Evolutionary conservation across 495 filamentous ascomycete genomes (phyloP).

Genomic region (Symbiotaphrina buchneri): DNA sequence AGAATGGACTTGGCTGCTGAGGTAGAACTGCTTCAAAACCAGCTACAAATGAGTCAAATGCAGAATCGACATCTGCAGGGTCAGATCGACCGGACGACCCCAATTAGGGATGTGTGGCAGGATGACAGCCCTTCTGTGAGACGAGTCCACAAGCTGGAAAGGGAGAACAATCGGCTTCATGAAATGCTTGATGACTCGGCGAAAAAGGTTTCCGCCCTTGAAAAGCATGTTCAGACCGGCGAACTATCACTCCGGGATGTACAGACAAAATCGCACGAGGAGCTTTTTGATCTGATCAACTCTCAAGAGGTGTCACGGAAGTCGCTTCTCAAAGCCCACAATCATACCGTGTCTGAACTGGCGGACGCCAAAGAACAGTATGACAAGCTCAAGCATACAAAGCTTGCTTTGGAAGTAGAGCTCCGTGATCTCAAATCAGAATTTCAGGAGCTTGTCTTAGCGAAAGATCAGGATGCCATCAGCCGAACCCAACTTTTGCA

Average conservation of each 20-base stretch:
- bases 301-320: conserved; percentile 79
- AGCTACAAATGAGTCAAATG: conserved; percentile 89
- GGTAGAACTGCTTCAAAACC: conserved; percentile 81
- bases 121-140: conserved; percentile 71
- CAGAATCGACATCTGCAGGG: conserved; percentile 85
- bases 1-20: conserved; percentile 82
- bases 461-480: conserved; percentile 62
- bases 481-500: conserved; percentile 74
- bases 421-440: conserved; percentile 69
- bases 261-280: conserved; percentile 83
- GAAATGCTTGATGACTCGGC: conserved; percentile 89
- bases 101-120: conserved; percentile 32
- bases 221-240: conserved; percentile 71
- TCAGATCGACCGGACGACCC: conserved; percentile 47
- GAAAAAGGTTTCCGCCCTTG: conserved; percentile 78
- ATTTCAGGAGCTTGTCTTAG: conserved; percentile 51
- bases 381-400: conserved; percentile 63
- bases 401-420: conserved; percentile 65
- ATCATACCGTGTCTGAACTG: conserved; percentile 64
- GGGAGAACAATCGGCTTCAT: conserved; percentile 78
- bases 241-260: conserved; percentile 80
- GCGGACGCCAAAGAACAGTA: conserved; percentile 66
- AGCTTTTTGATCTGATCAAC: conserved; percentile 82
- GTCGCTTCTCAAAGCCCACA: conserved; percentile 62
- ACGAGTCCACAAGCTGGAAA: conserved; percentile 77